phyloP scores from a whole-genome alignment of 345 rosid species.

The Sonneratia alba region DNA sequence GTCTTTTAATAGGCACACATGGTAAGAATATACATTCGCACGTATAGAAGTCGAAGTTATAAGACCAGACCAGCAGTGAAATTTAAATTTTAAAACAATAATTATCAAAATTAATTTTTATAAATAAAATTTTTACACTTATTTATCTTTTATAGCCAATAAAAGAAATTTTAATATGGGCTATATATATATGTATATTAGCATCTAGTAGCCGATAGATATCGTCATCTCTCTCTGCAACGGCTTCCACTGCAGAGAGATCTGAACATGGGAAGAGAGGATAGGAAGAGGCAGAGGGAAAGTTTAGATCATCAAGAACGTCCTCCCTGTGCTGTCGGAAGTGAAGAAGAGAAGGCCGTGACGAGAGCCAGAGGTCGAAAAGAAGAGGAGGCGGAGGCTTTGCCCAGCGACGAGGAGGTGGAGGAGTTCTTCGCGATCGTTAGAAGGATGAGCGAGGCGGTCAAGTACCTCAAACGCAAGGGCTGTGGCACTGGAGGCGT shows the following conservation, averaged over 20 bases:
- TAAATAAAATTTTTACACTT: too few species aligned
- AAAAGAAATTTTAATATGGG: background rate
- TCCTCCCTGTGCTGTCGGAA: background rate
- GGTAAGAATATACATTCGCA: too few species aligned
- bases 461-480: slow-evolving; percentile 13
- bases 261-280: slow-evolving; percentile 4
- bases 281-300: slow-evolving; percentile 11
- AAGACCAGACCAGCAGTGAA: too few species aligned
- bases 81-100: too few species aligned
- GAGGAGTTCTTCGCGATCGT: slow-evolving; percentile 26
- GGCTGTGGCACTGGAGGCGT: background rate
- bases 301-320: background rate
- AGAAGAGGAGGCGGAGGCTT: slow-evolving; percentile 5
- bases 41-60: too few species aligned
- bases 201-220: background rate
- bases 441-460: slow-evolving; percentile 18
- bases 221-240: background rate
- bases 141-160: background rate
- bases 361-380: background rate
- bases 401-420: slow-evolving; percentile 17
- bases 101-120: too few species aligned
- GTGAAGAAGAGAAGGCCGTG: background rate
- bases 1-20: too few species aligned
- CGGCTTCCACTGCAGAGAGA: background rate
- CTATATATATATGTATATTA: background rate